These are phyloP conservation scores for Chrysosporium keratinophilum DNA, from an alignment of 2,329 filamentous ascomycete genomes.

Conservation along the genomic window DNA sequence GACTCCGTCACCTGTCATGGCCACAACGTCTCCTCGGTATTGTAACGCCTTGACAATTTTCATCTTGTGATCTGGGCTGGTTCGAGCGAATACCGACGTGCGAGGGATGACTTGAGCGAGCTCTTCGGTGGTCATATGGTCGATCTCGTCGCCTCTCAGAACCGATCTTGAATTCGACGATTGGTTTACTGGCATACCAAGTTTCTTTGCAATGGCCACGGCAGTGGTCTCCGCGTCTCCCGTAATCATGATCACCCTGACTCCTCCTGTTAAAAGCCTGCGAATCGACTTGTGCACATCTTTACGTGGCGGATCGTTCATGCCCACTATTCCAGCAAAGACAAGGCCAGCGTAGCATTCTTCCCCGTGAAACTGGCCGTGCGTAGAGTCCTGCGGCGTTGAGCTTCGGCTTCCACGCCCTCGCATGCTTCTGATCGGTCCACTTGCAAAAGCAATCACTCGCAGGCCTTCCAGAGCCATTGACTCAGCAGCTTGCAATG, in stretches of 20 bases:
- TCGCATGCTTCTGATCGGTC: slow-evolving; percentile 47
- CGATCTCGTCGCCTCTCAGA: slow-evolving; percentile 81
- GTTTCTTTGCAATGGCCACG: slow-evolving; percentile 80
- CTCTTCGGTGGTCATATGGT: slow-evolving; percentile 76
- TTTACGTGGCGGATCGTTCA: slow-evolving; percentile 90
- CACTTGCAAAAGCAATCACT: slow-evolving; percentile 88
- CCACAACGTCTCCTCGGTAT: slow-evolving; percentile 86
- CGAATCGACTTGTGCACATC: slow-evolving; percentile 84
- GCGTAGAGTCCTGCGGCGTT: slow-evolving; percentile 25
- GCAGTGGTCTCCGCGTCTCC: slow-evolving; percentile 93
- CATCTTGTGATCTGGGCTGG: slow-evolving; percentile 94
- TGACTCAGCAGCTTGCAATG: slow-evolving; percentile 64
- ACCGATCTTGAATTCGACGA: slow-evolving; percentile 51
- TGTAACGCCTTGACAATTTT: slow-evolving; percentile 92
- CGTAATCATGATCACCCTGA: slow-evolving; percentile 98
- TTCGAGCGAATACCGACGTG: slow-evolving; percentile 90
- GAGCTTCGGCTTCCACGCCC: slow-evolving; percentile 45
- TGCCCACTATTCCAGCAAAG: slow-evolving; percentile 87
- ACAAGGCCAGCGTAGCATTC: slow-evolving; percentile 72
- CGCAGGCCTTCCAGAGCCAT: slow-evolving; percentile 86
- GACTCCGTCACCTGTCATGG: slow-evolving; percentile 97
- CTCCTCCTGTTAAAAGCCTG: slow-evolving; percentile 81
- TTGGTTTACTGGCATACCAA: slow-evolving; percentile 78
- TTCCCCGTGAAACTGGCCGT: slow-evolving; percentile 42
- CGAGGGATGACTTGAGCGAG: slow-evolving; percentile 74